Base-by-base conservation (phyloP, 1,284 basidiomycete species). In the Microbotryum scabiosae region DNA sequence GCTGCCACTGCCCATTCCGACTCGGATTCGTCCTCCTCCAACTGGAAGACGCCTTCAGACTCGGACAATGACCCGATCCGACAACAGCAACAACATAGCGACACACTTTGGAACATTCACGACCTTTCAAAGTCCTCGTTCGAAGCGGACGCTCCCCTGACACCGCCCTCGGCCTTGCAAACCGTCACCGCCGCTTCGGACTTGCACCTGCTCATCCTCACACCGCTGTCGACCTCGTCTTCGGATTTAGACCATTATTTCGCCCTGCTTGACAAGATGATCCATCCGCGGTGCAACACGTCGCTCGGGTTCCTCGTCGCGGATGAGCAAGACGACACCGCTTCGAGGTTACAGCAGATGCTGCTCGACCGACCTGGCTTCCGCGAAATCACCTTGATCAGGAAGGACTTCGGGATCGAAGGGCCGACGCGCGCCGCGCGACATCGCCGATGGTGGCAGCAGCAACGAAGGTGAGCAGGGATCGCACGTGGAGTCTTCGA, bases 241-340 rank as follows among this genome's bases (percentile, higher is more conserved):
- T 10, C 51, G n/a, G 20, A 49, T 5, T 59, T 67, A 23, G 28
- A 52, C 41, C 52, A 12, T 21, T 59, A 51, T 46, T 65, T 67
- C 36, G 26, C 28, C 43, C 43, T 51, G 25, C 36, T 67, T 26
- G 54, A 56, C 30, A 47, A 30, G 14, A 47, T 67, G 14, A 10
- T 30, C 16, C 63, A 67, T 43, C 66, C 66, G 21, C 55, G 56
- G 44, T 18, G 20, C 14, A 62, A 65, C 21, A 64, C 60, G 9
- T 54, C 49, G 21, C 45, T 67, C 36, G 66, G 63, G 3, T 63
- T 67, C 47, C 52, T 67, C 47, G 45, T 67, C 44, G 54, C 53
- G 6, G 66, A 67, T 51, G 58, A 59, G 54, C 55, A 62, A n/a
- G 66, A 67, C 51, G 49, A 46, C n/a, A 65, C 66, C 7, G 66